A percentile compares a stretch with the other conserved stretches of the same genome.
Evolutionary conservation across 176 grass and related monocot genomes (phyloP).

Genomic region (Olyra latifolia): DNA sequence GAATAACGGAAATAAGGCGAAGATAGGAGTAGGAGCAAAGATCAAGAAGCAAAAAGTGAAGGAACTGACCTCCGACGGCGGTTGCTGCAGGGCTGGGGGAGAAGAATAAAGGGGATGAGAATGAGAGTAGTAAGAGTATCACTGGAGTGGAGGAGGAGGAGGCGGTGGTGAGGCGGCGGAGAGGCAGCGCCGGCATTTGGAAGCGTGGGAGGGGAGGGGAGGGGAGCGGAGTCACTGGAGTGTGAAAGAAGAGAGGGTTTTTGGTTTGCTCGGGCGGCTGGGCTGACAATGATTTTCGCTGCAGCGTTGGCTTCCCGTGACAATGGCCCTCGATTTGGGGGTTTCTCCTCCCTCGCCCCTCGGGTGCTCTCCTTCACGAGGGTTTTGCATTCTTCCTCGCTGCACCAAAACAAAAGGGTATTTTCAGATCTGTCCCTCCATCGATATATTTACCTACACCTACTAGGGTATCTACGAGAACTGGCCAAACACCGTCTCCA

Average conservation of each 20-base stretch:
- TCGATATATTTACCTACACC: too few relatives aligned
- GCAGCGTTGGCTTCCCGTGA: not conserved
- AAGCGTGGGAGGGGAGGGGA: not conserved
- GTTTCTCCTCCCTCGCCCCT: not conserved
- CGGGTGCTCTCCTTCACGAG: not conserved
- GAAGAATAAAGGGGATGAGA: conserved; percentile 42
- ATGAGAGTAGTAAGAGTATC: conserved; percentile 8
- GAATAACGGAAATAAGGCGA: not conserved
- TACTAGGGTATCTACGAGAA: too few relatives aligned
- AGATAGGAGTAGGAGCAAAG: not conserved
- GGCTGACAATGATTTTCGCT: conserved; percentile 30
- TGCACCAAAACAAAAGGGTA: not conserved
- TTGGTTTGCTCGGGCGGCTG: not conserved
- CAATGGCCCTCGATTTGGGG: conserved; percentile 2
- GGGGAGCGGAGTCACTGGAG: not conserved
- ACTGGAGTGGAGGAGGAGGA: not conserved
- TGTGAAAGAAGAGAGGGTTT: not conserved
- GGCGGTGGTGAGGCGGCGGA: not conserved
- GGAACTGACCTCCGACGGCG: conserved; percentile 66
- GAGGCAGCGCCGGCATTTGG: conserved; percentile 32
- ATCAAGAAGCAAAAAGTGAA: not conserved
- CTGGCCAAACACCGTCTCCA: too few relatives aligned
- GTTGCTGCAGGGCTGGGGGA: conserved; percentile 34
- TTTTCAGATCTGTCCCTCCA: not conserved
- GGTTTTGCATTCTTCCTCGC: not conserved